Evolutionary conservation across 176 grass and related monocot genomes (phyloP).

Genomic region (Oryza australiensis): DNA sequence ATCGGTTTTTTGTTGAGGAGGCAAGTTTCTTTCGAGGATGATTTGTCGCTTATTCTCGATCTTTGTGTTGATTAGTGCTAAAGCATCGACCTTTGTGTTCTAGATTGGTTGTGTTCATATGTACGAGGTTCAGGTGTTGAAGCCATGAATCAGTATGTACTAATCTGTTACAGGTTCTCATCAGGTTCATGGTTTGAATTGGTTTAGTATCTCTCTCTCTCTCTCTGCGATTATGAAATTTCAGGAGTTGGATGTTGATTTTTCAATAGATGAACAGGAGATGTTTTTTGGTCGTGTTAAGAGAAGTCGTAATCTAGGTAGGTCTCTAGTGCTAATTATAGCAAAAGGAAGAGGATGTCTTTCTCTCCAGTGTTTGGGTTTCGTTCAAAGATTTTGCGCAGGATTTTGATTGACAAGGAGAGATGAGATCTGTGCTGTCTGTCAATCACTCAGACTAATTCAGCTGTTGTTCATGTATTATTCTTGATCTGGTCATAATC

Average conservation of each 20-base stretch:
- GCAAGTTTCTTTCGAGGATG: background rate
- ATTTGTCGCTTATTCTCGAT: background rate
- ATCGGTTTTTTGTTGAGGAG: background rate
- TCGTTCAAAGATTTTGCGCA: background rate
- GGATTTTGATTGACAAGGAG: slow-evolving; percentile 20
- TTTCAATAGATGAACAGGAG: background rate
- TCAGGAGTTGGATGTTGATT: background rate
- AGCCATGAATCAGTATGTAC: background rate
- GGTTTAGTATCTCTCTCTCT: background rate
- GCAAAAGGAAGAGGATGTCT: background rate
- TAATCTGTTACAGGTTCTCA: background rate
- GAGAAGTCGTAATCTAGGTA: slow-evolving; percentile 13
- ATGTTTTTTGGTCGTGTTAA: background rate
- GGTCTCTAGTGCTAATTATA: background rate
- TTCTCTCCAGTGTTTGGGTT: background rate
- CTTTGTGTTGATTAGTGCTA: background rate
- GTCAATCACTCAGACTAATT: background rate
- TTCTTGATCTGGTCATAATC: slow-evolving; percentile 18
- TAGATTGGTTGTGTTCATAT: background rate
- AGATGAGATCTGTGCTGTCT: slow-evolving; percentile 26
- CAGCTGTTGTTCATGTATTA: background rate
- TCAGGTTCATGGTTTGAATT: slow-evolving; percentile 1
- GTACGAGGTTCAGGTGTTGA: background rate
- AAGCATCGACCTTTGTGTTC: background rate
- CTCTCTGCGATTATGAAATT: background rate